Evolutionary conservation across 257 asterid genomes (phyloP).

Genomic region (Mitragyna speciosa): DNA sequence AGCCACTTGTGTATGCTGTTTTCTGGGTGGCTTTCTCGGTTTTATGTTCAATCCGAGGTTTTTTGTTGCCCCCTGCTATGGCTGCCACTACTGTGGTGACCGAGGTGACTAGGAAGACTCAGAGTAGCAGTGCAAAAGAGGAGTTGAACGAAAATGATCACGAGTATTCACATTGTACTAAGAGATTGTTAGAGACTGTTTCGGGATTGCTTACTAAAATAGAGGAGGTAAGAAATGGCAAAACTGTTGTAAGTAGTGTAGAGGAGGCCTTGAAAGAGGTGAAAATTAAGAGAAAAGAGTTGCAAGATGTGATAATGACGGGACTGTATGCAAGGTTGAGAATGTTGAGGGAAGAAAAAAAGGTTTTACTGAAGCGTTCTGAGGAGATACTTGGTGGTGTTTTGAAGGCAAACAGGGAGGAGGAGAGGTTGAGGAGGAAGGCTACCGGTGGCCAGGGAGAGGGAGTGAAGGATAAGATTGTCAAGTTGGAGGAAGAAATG

Average conservation of each 20-base stretch:
- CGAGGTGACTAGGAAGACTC: slow-evolving; percentile 16
- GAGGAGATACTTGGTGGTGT: slow-evolving; percentile 38
- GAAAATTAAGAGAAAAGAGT: slow-evolving; percentile 39
- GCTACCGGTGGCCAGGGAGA: slow-evolving; percentile 39
- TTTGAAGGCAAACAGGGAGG: slow-evolving; percentile 44
- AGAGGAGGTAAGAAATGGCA: slow-evolving; percentile 52
- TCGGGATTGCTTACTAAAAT: slow-evolving; percentile 47
- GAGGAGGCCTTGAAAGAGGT: slow-evolving; percentile 61
- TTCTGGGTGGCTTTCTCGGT: slow-evolving; percentile 42
- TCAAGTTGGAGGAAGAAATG: slow-evolving; percentile 50
- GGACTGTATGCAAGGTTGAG: slow-evolving; percentile 57
- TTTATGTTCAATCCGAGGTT: slow-evolving; percentile 45
- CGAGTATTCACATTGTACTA: slow-evolving; percentile 57
- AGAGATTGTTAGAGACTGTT: slow-evolving; percentile 53
- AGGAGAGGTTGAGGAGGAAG: slow-evolving; percentile 40
- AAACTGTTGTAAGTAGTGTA: slow-evolving; percentile 30
- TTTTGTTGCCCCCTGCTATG: slow-evolving; percentile 51
- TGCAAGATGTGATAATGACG: slow-evolving; percentile 66
- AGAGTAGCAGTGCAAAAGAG: background rate
- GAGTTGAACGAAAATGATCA: slow-evolving; percentile 40
- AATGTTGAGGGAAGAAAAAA: slow-evolving; percentile 45
- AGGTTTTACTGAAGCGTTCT: slow-evolving; percentile 35
- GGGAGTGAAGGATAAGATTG: slow-evolving; percentile 29
- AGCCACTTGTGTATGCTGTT: slow-evolving; percentile 53
- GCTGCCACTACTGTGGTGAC: slow-evolving; percentile 36